Evolutionary conservation across 768 basidiomycete genomes (phyloP).

Genomic region (Trametes cinnabarina): DNA sequence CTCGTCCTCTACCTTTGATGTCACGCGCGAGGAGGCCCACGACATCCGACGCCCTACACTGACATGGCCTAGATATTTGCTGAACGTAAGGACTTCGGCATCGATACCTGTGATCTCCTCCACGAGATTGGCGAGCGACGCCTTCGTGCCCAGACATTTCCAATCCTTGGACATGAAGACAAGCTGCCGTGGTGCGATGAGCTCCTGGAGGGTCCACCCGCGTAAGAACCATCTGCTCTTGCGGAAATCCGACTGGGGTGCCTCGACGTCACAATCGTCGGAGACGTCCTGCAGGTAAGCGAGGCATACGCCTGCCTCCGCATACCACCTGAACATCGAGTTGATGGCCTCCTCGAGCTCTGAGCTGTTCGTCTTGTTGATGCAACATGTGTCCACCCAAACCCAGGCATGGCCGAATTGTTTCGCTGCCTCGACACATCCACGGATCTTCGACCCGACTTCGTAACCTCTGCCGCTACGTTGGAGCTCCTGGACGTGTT

Average conservation of each 20-base stretch:
- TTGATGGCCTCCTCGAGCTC: conserved; percentile 4
- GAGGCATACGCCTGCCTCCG: background rate
- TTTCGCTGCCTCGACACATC: background rate
- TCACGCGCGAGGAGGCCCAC: conserved; percentile 3
- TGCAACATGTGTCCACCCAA: conserved; percentile 5
- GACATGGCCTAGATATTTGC: background rate
- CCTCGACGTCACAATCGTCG: background rate
- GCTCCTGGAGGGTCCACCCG: background rate
- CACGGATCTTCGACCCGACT: background rate
- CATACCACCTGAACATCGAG: conserved; percentile 1
- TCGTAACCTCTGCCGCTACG: background rate
- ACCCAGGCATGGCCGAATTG: background rate
- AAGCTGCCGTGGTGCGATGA: background rate
- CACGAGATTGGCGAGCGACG: background rate
- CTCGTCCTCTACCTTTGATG: background rate
- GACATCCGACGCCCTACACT: conserved; percentile 8
- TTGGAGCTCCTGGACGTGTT: background rate
- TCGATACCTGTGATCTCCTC: background rate
- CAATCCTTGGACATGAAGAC: background rate
- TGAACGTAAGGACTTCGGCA: background rate
- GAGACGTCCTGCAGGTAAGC: background rate
- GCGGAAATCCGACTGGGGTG: background rate
- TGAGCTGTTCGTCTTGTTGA: conserved; percentile 1
- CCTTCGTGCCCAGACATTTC: background rate
- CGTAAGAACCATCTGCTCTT: background rate